phyloP scores from a whole-genome alignment of 2,329 filamentous ascomycete genomes.

The Clarireedia sp. region DNA sequence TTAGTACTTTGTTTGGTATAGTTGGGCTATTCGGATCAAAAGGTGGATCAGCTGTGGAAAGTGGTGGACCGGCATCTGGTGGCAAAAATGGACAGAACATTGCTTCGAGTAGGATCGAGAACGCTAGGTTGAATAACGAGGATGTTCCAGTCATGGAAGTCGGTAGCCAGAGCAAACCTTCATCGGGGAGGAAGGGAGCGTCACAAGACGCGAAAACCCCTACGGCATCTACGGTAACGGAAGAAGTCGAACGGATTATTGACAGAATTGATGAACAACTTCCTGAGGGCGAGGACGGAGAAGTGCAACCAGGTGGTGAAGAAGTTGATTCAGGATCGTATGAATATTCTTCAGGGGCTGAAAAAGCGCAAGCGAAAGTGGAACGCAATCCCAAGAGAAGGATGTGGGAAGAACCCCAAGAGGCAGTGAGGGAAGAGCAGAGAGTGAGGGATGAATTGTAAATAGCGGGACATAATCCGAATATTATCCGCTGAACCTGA shows the following conservation, averaged over 20 bases:
- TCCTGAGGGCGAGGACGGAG: constrained; percentile 25
- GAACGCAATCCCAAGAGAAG: constrained; percentile 51
- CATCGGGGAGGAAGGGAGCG: neutral
- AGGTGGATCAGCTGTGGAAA: constrained; percentile 10
- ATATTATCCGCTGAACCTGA: neutral
- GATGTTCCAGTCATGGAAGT: neutral
- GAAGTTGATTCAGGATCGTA: constrained; percentile 38
- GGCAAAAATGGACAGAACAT: constrained; percentile 9
- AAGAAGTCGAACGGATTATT: constrained; percentile 48
- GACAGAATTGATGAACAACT: constrained; percentile 30
- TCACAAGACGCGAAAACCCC: constrained; percentile 8
- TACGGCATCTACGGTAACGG: constrained; percentile 34
- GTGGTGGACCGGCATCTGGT: constrained; percentile 11
- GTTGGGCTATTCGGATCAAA: constrained; percentile 35
- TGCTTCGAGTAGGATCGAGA: constrained; percentile 17
- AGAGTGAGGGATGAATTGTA: constrained; percentile 28
- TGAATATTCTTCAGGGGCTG: too few relatives aligned
- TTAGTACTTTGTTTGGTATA: constrained; percentile 49
- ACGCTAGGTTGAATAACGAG: neutral
- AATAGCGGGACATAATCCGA: neutral
- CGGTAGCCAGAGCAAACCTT: neutral
- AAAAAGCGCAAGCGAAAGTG: constrained; percentile 41
- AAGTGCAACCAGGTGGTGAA: constrained; percentile 17
- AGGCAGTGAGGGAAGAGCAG: constrained; percentile 27
- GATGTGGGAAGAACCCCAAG: constrained; percentile 47